phyloP scores from a whole-genome alignment of 2,329 filamentous ascomycete species.

The Apiospora sp. region DNA sequence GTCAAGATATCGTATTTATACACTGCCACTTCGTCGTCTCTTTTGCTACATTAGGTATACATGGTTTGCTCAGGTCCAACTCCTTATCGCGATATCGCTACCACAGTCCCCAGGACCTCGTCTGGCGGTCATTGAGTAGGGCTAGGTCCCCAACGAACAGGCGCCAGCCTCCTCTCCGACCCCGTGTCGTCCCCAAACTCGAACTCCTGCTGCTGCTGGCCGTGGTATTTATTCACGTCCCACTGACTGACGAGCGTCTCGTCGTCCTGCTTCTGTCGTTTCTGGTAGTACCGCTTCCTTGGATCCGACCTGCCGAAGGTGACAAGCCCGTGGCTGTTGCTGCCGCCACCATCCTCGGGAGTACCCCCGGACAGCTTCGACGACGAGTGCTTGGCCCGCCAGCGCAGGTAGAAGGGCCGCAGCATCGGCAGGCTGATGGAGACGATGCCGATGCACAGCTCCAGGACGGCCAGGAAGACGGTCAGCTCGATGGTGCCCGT shows the following conservation, averaged over 20 bases:
- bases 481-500: neutral
- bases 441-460: neutral
- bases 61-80: neutral
- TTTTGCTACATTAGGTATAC: neutral
- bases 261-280: neutral
- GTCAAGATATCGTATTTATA: neutral
- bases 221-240: neutral
- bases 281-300: neutral
- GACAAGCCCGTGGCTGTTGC: neutral
- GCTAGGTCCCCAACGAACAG: too few relatives aligned
- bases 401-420: neutral
- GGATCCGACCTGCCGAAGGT: neutral
- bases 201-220: neutral
- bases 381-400: neutral
- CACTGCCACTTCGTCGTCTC: neutral
- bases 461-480: neutral
- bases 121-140: neutral
- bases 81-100: neutral
- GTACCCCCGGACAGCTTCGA: neutral
- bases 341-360: neutral
- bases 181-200: neutral
- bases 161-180: neutral
- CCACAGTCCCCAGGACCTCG: neutral
- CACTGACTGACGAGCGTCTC: neutral
- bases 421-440: neutral